Evolutionary conservation across 1,284 basidiomycete genomes (phyloP).

Genomic region (Cystobasidium slooffiae): DNA sequence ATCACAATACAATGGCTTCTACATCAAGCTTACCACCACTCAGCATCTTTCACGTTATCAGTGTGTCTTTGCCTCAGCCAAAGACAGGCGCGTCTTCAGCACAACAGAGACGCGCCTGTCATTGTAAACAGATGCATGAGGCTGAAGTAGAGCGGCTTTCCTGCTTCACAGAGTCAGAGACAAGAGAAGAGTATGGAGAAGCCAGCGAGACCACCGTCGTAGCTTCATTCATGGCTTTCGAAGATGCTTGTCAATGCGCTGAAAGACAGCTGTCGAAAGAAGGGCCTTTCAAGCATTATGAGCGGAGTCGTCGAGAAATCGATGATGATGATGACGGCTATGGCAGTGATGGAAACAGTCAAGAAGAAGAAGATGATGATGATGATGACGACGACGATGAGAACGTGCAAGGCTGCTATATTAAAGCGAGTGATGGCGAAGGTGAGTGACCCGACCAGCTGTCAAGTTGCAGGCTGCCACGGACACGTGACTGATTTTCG

Average conservation of each 20-base stretch:
- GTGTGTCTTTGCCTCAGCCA: too few relatives aligned
- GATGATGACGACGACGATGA: not conserved
- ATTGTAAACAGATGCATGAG: too few relatives aligned
- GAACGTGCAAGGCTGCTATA: not conserved
- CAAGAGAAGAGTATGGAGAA: not conserved
- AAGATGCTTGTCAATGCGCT: not conserved
- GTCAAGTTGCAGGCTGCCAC: too few relatives aligned
- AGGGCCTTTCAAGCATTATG: too few relatives aligned
- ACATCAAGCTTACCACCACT: too few relatives aligned
- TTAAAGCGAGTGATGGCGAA: not conserved
- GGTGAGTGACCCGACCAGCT: too few relatives aligned
- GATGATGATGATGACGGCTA: not conserved
- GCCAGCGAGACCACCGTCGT: not conserved
- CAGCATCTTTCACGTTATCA: too few relatives aligned
- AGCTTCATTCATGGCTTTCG: not conserved
- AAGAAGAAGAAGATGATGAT: not conserved
- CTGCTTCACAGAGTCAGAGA: not conserved
- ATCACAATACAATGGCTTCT: too few relatives aligned
- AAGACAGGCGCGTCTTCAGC: not conserved
- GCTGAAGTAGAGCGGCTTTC: not conserved
- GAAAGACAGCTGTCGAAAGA: too few relatives aligned
- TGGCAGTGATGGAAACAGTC: not conserved
- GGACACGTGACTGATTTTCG: too few relatives aligned
- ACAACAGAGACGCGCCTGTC: too few relatives aligned
- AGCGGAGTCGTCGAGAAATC: not conserved